phyloP scores from a whole-genome alignment of 1,284 basidiomycete species.

The Ustilago nuda region DNA sequence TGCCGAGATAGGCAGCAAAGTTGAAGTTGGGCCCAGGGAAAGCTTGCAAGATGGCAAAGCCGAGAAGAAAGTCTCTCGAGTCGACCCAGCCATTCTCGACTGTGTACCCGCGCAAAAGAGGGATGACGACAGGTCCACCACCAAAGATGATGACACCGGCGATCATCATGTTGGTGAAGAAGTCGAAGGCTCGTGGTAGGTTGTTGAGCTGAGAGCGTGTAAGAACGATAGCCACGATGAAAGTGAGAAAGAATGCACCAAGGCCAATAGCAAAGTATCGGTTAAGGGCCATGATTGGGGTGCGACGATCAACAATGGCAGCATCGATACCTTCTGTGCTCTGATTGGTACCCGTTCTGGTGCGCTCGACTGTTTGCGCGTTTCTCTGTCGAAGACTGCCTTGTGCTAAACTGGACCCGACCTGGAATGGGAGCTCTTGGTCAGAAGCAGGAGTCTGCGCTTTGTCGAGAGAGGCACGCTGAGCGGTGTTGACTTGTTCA shows the following conservation, averaged over 20 bases:
- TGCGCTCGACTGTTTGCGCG: slow-evolving; percentile 15
- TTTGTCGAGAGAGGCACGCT: slow-evolving; percentile 12
- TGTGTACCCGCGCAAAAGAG: slow-evolving; percentile 74
- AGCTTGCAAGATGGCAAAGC: slow-evolving; percentile 73
- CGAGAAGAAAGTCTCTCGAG: slow-evolving; percentile 74
- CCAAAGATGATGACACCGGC: slow-evolving; percentile 75
- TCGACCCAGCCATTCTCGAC: slow-evolving; percentile 73
- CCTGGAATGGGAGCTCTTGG: slow-evolving; percentile 26
- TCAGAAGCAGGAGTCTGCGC: slow-evolving; percentile 10
- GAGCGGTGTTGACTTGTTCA: slow-evolving; percentile 16
- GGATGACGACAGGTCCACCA: slow-evolving; percentile 76
- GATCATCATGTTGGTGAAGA: slow-evolving; percentile 72
- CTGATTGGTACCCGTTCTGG: background rate
- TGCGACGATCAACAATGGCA: slow-evolving; percentile 15
- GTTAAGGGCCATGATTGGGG: slow-evolving; percentile 49
- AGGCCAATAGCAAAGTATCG: slow-evolving; percentile 47
- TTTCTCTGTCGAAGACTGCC: slow-evolving; percentile 18
- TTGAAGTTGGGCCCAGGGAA: slow-evolving; percentile 75
- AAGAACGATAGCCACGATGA: slow-evolving; percentile 69
- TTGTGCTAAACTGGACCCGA: slow-evolving; percentile 1
- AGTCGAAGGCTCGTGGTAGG: slow-evolving; percentile 68
- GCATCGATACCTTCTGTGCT: background rate
- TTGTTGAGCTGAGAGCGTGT: slow-evolving; percentile 67
- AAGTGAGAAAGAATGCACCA: slow-evolving; percentile 61
- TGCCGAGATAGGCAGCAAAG: slow-evolving; percentile 75